A percentile compares a stretch with the other conserved stretches of the same genome.
Conservation (phyloP, 805 yeast species). For the Teunomyces funiuensis region DNA sequence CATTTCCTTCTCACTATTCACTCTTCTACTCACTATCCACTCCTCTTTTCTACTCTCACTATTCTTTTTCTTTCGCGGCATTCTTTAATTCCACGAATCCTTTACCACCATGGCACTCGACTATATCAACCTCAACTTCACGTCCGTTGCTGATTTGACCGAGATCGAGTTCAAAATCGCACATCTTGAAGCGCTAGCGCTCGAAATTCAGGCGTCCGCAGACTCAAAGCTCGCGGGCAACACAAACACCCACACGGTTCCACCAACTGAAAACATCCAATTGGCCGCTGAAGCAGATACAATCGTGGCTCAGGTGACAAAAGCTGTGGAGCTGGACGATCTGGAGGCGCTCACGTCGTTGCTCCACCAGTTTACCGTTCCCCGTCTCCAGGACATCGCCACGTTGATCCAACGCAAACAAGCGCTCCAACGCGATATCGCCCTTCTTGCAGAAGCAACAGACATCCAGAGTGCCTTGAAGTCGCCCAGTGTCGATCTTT, state of each 20-base stretch:
- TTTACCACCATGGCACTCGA: conserved; percentile 12
- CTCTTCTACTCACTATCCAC: too few species aligned
- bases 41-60: neutral
- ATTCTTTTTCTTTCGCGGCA: too few species aligned
- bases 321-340: neutral
- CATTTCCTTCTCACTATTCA: too few species aligned
- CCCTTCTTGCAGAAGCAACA: neutral
- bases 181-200: conserved; percentile 21
- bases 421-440: neutral
- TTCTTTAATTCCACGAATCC: too few species aligned
- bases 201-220: conserved; percentile 13
- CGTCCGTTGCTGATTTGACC: conserved; percentile 34
- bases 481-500: neutral
- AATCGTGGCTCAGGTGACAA: neutral
- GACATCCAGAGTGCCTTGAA: neutral
- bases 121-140: conserved; percentile 34
- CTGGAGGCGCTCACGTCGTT: neutral
- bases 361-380: neutral
- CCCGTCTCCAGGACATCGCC: neutral
- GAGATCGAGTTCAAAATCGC: conserved; percentile 24
- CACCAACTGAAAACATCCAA: conserved; percentile 11
- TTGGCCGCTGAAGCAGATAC: conserved; percentile 10
- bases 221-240: conserved; percentile 12
- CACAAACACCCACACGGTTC: neutral
- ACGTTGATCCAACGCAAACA: neutral